Evolutionary conservation across 345 rosid species (phyloP), one percentile per base, ranked within the genome.

Genomic region (Adansonia digitata): DNA sequence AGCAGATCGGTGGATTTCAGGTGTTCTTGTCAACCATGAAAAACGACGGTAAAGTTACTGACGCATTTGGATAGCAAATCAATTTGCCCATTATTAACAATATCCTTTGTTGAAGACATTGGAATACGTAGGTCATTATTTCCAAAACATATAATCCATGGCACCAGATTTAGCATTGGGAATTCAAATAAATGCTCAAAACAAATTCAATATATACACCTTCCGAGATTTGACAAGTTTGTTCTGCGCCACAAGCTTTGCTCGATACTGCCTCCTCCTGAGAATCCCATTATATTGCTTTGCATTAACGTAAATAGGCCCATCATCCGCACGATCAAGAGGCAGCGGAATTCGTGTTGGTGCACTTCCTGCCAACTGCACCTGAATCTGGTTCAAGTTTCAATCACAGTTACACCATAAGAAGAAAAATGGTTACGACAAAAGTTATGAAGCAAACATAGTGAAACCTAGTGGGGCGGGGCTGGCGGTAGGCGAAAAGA

Each of bases 191-290:
- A 8, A 56, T 57, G 24, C n/a, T 1, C 29, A 8, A 15, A 35
- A 20, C 0, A 10, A n/a, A 37, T 11, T 31, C 18, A 26, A 56
- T 20, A 4, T 7, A 57, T 71, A 60, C 83, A 91, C 98, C 87
- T 88, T 93, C 40, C 97, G 90, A 37, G 69, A 49, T 85, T 82
- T 91, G 84, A 83, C 71, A 64, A 89, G 75, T 73, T 82, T 88
- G 87, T 91, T 89, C 75, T 83, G 89, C 72, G 94, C 97, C 84
- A 88, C 92, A 3, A 89, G 97, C 87, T 84, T 93, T 26, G 98
- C 97, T 11, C 98, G 97, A 34, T 84, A 85, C 69, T 82, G 82
- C 77, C 97, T 83, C 74, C 98, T 84, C 87, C 94, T 85, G 66
- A 93, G 88, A 63, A 93, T 93, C 27, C 90, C 94, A 57, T 79